These are phyloP conservation scores for Antonospora locustae DNA, from an alignment of 371 early-diverging fungal genomes.

Conservation along the genomic window DNA sequence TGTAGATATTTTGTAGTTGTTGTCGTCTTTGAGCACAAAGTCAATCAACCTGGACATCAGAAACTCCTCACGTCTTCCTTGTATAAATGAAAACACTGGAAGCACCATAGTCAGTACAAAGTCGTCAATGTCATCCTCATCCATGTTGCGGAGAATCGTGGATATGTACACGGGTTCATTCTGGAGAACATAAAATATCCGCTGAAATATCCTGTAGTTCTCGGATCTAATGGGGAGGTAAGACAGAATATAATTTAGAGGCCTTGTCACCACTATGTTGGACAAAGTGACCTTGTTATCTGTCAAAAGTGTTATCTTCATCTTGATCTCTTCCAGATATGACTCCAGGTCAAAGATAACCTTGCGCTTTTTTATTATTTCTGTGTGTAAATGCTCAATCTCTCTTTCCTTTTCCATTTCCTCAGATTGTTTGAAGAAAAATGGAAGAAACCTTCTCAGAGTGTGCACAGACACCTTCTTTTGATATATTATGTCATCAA, in stretches of 20 bases:
- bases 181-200: slow-evolving; percentile 81
- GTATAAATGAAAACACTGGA: slow-evolving; percentile 81
- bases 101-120: slow-evolving; percentile 72
- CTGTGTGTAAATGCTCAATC: slow-evolving; percentile 42
- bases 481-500: slow-evolving; percentile 6
- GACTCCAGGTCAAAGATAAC: slow-evolving; percentile 69
- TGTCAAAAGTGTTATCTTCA: slow-evolving; percentile 81
- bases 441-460: slow-evolving; percentile 3
- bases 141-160: slow-evolving; percentile 61
- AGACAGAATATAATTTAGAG: slow-evolving; percentile 34
- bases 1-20: too few species aligned
- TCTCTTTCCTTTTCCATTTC: slow-evolving; percentile 55
- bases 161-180: slow-evolving; percentile 79
- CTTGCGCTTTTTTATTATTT: slow-evolving; percentile 60
- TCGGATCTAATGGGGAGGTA: slow-evolving; percentile 50
- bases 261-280: slow-evolving; percentile 57
- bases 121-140: slow-evolving; percentile 59
- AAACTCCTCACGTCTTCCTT: slow-evolving; percentile 84
- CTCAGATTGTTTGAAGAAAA: slow-evolving; percentile 35
- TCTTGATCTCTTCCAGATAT: slow-evolving; percentile 70
- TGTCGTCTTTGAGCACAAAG: too few species aligned
- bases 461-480: slow-evolving; percentile 2
- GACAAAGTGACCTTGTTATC: slow-evolving; percentile 82
- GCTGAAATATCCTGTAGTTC: slow-evolving; percentile 62
- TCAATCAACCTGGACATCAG: slow-evolving; percentile 77